phyloP scores from a whole-genome alignment of 176 grass and related monocot genomes.

The Otatea glauca region DNA sequence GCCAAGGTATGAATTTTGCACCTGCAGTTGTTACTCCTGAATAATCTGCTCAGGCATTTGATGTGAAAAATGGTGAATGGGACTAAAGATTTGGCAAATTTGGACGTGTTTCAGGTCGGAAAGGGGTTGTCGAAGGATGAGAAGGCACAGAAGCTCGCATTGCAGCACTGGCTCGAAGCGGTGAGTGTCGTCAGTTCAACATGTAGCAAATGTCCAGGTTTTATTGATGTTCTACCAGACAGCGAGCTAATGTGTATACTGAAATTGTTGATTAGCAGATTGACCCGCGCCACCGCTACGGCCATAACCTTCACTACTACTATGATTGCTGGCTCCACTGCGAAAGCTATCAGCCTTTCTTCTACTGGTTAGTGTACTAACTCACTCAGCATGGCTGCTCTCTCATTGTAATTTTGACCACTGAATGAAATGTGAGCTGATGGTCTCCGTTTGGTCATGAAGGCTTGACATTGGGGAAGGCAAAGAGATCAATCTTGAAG shows the following conservation, averaged over 20 bases:
- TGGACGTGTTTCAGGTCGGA: conserved; percentile 57
- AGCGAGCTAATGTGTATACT: conserved; percentile 4
- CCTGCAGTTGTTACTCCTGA: not conserved
- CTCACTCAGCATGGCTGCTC: not conserved
- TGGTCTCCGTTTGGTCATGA: not conserved
- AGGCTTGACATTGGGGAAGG: conserved; percentile 94
- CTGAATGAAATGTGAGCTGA: conserved; percentile 23
- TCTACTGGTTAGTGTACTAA: conserved; percentile 71
- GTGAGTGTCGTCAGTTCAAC: conserved; percentile 28
- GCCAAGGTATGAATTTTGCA: conserved; percentile 59
- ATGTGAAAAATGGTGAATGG: not conserved
- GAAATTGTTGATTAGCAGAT: conserved; percentile 60
- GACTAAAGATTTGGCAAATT: not conserved
- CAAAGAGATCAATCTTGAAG: conserved; percentile 76
- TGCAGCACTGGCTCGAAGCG: conserved; percentile 92
- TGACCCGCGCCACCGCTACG: conserved; percentile 90
- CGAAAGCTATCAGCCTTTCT: conserved; percentile 93
- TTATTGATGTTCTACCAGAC: not conserved
- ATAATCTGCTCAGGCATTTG: not conserved
- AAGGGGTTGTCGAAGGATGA: conserved; percentile 82
- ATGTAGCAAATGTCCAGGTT: not conserved
- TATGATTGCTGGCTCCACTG: conserved; percentile 73
- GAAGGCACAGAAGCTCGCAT: conserved; percentile 76
- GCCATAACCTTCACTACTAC: conserved; percentile 89
- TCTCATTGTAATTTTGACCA: not conserved